Evolutionary conservation across 176 grass and related monocot genomes (phyloP).

Genomic region (Tillandsia fasciculata): DNA sequence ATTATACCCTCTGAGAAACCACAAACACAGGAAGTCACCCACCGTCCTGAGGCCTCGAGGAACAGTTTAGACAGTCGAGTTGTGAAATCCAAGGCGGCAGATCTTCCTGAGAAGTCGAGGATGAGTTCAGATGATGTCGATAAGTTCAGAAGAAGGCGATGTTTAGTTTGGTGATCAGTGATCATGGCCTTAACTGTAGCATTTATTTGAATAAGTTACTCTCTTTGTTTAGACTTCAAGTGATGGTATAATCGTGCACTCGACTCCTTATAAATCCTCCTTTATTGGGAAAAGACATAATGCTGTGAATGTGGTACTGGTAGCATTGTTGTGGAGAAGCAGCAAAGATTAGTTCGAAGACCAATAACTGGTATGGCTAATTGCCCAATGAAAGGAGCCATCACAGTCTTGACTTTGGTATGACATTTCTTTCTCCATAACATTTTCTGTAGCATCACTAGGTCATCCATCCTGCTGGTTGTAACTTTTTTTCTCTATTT

Average conservation of each 20-base stretch:
- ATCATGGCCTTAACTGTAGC: background rate
- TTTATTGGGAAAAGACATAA: too few species aligned
- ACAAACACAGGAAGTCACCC: slow-evolving; percentile 25
- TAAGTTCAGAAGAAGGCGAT: slow-evolving; percentile 65
- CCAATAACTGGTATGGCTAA: background rate
- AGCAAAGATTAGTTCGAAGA: too few species aligned
- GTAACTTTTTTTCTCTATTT: background rate
- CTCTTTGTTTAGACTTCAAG: too few species aligned
- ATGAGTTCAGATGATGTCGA: slow-evolving; percentile 88
- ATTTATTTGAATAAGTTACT: background rate
- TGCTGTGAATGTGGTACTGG: too few species aligned
- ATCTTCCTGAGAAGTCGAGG: slow-evolving; percentile 67
- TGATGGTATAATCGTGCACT: too few species aligned
- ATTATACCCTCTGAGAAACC: slow-evolving; percentile 21
- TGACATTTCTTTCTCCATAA: background rate
- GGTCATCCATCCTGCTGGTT: background rate
- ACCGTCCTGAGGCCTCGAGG: slow-evolving; percentile 56
- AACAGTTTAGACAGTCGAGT: slow-evolving; percentile 87
- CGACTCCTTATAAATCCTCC: too few species aligned
- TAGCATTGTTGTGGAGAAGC: too few species aligned
- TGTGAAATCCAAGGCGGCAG: slow-evolving; percentile 60
- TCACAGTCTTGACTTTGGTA: background rate
- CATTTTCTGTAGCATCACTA: background rate
- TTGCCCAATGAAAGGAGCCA: background rate
- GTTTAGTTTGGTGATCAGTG: slow-evolving; percentile 61